A percentile compares a stretch with the other conserved stretches of the same genome.
These are phyloP conservation scores for Penicillium cinerascens DNA, from an alignment of 495 filamentous ascomycete species.

Conservation along the genomic window DNA sequence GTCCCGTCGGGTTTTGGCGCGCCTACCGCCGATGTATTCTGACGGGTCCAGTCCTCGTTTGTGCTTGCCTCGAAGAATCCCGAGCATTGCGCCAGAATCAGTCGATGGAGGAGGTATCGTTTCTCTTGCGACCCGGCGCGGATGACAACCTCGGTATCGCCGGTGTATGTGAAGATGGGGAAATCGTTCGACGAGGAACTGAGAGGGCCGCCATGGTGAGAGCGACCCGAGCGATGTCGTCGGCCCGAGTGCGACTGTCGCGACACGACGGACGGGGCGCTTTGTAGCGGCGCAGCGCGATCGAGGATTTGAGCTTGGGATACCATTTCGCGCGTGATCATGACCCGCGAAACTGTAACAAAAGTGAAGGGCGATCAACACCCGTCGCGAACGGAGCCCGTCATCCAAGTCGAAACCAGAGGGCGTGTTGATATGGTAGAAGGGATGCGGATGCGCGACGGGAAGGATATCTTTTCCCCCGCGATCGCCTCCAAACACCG, in stretches of 20 bases:
- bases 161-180: constrained; percentile 82
- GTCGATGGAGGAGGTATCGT: constrained; percentile 77
- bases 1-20: constrained; percentile 32
- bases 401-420: constrained; percentile 9
- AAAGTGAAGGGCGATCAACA: constrained; percentile 20
- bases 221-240: constrained; percentile 71
- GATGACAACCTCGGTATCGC: constrained; percentile 87
- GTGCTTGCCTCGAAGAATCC: constrained; percentile 92
- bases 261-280: constrained; percentile 58
- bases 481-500: background rate
- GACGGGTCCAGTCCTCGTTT: constrained; percentile 79
- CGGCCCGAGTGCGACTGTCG: constrained; percentile 52
- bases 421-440: background rate
- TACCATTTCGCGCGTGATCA: constrained; percentile 54
- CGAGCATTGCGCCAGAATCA: constrained; percentile 83
- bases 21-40: constrained; percentile 17
- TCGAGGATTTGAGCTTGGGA: constrained; percentile 65
- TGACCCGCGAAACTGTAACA: background rate
- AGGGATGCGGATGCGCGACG: background rate
- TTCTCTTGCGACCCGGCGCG: constrained; percentile 67
- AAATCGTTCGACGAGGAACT: constrained; percentile 83
- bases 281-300: constrained; percentile 47
- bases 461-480: background rate
- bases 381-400: constrained; percentile 9
- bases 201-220: constrained; percentile 70